A percentile compares a stretch with the other conserved stretches of the same genome.
These are phyloP conservation scores for Sporobolus alterniflorus DNA, from an alignment of 202 grass and related monocot genomes.

Conservation along the genomic window DNA sequence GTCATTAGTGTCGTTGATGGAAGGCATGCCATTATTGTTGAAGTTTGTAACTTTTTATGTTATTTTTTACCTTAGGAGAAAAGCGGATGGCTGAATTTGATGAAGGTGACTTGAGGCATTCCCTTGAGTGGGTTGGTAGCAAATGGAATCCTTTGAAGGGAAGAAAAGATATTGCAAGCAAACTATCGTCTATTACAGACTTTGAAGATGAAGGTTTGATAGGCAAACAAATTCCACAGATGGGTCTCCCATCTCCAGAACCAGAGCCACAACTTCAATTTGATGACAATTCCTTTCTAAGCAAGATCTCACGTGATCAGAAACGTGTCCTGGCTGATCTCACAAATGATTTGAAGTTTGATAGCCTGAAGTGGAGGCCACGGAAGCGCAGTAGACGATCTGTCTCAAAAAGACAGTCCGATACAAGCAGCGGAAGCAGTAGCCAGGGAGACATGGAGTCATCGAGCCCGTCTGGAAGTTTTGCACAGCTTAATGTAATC, in stretches of 20 bases:
- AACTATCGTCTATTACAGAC: slow-evolving; percentile 19
- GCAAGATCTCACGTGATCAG: slow-evolving; percentile 37
- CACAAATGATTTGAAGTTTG: slow-evolving; percentile 58
- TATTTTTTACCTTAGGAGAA: slow-evolving; percentile 64
- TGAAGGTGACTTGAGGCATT: slow-evolving; percentile 60
- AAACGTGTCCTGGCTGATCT: slow-evolving; percentile 51
- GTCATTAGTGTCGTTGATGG: background rate
- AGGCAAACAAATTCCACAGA: background rate
- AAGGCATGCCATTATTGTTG: background rate
- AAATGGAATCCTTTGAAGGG: slow-evolving; percentile 69
- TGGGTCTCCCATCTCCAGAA: background rate
- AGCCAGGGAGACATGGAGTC: slow-evolving; percentile 46
- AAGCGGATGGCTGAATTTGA: slow-evolving; percentile 54
- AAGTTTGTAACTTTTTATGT: background rate
- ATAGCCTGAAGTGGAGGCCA: slow-evolving; percentile 72
- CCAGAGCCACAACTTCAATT: background rate
- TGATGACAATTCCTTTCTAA: slow-evolving; percentile 34
- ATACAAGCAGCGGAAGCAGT: slow-evolving; percentile 63
- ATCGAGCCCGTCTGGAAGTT: slow-evolving; percentile 48
- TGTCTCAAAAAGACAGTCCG: slow-evolving; percentile 53
- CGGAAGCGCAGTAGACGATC: slow-evolving; percentile 74
- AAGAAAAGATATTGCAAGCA: slow-evolving; percentile 53
- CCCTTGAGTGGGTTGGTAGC: slow-evolving; percentile 75
- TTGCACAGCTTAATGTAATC: slow-evolving; percentile 45
- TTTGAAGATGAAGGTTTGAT: slow-evolving; percentile 17